These are phyloP conservation scores for Beauveria scarabaeidicola DNA, from an alignment of 2,329 filamentous ascomycete species.

Conservation along the genomic window DNA sequence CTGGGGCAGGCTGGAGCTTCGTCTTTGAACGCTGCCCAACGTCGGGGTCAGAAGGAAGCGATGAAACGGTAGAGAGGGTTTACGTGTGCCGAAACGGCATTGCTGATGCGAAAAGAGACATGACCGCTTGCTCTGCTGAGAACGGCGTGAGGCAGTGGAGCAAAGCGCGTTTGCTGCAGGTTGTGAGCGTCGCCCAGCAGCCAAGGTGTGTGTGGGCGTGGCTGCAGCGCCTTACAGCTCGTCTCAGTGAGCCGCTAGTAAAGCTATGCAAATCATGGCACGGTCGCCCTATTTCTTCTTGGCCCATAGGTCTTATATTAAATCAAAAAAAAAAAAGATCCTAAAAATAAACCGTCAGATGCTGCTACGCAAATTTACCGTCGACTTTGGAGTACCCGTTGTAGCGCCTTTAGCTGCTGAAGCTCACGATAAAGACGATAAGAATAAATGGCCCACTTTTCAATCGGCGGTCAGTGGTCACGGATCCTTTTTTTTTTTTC, in stretches of 20 bases:
- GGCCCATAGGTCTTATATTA: too few relatives aligned
- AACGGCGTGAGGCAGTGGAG: neutral
- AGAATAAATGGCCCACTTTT: too few relatives aligned
- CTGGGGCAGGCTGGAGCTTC: neutral
- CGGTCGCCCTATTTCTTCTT: neutral
- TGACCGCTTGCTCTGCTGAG: neutral
- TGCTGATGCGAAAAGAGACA: neutral
- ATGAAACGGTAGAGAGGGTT: neutral
- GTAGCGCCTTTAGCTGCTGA: too few relatives aligned
- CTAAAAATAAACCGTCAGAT: too few relatives aligned
- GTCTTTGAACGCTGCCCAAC: neutral
- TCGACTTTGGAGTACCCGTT: neutral
- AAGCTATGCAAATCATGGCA: too few relatives aligned
- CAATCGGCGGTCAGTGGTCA: constrained; percentile 9
- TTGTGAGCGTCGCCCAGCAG: neutral
- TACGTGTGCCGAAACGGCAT: neutral
- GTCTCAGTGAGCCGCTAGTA: neutral
- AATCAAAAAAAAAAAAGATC: too few relatives aligned
- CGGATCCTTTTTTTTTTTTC: constrained; percentile 2
- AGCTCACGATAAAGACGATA: neutral
- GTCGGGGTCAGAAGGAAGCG: neutral
- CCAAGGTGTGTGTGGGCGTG: neutral
- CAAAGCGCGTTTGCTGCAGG: neutral
- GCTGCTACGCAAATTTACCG: too few relatives aligned
- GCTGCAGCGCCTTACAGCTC: neutral